phyloP scores from a whole-genome alignment of 495 filamentous ascomycete genomes.

The Penicillium bovifimosum region DNA sequence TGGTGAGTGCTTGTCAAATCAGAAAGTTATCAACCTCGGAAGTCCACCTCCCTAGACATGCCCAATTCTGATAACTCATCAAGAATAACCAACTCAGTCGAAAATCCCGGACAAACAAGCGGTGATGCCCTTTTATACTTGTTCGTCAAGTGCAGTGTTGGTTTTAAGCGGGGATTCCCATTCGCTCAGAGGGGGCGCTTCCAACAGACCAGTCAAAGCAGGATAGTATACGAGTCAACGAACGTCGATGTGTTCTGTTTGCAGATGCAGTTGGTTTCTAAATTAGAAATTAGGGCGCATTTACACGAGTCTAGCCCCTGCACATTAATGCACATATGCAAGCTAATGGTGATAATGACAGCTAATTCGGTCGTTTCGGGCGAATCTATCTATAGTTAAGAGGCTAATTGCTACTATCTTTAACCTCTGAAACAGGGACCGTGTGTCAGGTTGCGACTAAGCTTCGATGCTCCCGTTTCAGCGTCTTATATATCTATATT shows the following conservation, averaged over 20 bases:
- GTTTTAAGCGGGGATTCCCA: conserved; percentile 3
- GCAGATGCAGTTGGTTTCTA: not conserved
- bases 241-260: conserved; percentile 1
- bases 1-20: not conserved
- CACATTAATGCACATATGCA: not conserved
- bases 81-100: not conserved
- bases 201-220: conserved; percentile 8
- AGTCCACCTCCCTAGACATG: not conserved
- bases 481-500: conserved; percentile 16
- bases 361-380: conserved; percentile 21
- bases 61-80: not conserved
- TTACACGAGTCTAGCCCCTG: not conserved
- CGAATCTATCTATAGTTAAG: conserved; percentile 30
- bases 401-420: conserved; percentile 24
- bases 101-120: not conserved
- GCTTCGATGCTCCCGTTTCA: conserved; percentile 13
- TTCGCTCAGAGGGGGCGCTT: conserved; percentile 11
- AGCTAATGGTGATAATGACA: conserved; percentile 1
- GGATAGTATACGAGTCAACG: not conserved
- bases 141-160: not conserved
- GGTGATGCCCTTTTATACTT: conserved; percentile 7
- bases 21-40: not conserved
- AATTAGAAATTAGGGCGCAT: conserved; percentile 9
- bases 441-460: conserved; percentile 11
- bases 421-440: conserved; percentile 24